A percentile compares a stretch with the other conserved stretches of the same genome.
phyloP scores from a whole-genome alignment of 805 yeast species.

The Saccharomycopsis fibuligera region DNA sequence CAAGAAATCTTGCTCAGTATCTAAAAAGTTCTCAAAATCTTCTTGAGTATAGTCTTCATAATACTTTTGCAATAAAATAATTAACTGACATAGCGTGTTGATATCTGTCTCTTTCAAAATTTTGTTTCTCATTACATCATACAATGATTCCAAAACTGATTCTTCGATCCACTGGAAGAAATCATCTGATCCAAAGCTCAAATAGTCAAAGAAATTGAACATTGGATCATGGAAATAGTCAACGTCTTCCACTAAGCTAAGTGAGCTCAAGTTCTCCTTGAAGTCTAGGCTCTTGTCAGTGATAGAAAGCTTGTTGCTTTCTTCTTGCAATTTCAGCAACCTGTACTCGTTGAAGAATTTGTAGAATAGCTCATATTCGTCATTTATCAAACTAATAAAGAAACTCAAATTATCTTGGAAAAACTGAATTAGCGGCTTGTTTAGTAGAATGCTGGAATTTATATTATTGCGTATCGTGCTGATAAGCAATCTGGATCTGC shows the following conservation, averaged over 20 bases:
- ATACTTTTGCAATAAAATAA: constrained; percentile 61
- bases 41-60: constrained; percentile 38
- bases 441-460: constrained; percentile 25
- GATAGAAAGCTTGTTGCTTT: not conserved
- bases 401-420: constrained; percentile 58
- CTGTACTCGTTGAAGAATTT: constrained; percentile 40
- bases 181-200: constrained; percentile 21
- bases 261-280: not conserved
- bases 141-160: constrained; percentile 66
- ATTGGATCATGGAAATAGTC: constrained; percentile 19
- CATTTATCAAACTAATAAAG: constrained; percentile 51
- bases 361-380: constrained; percentile 55
- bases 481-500: constrained; percentile 45
- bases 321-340: constrained; percentile 1
- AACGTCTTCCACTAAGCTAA: not conserved
- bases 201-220: constrained; percentile 15
- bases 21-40: constrained; percentile 20
- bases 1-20: constrained; percentile 27
- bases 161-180: constrained; percentile 52
- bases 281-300: constrained; percentile 9
- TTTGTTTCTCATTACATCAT: constrained; percentile 59
- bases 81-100: constrained; percentile 63
- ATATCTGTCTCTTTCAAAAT: constrained; percentile 69
- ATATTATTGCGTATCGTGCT: constrained; percentile 36
- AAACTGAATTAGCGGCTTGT: constrained; percentile 44